Base-by-base conservation (phyloP, 768 basidiomycete genomes). In the Collybia nuda region DNA sequence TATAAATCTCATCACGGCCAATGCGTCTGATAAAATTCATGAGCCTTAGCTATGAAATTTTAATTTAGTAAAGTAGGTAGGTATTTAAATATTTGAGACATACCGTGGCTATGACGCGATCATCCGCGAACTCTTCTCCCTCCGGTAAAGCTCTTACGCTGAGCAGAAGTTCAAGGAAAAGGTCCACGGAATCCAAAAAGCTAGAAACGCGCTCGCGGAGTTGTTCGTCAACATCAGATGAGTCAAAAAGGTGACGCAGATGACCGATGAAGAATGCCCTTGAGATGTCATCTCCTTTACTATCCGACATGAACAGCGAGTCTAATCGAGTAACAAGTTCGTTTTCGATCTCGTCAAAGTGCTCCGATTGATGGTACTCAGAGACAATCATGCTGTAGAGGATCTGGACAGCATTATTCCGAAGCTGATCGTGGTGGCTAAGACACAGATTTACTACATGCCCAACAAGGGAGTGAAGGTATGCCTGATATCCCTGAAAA, bases 321-420 rank as follows among this genome's bases (percentile, higher is more conserved):
- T 98, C 94, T 28, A 98, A 74, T 54, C 90, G 87, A 56, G 84
- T 94, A 58, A 98, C 90, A 6, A 98, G 77, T 67, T 95, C 94
- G 57, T 90, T 87, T 66, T 98, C 92, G 56, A 98, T 96, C 40
- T 81, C 82, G 57, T 88, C 86, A 62, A 98, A 97, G 63, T 90
- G 84, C 21, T 82, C 85, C 11, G 84, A 84, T 52, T 89, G 85
- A 50, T 92, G 84, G 66, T 90, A 94, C 65, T 96, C 91, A 2
- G 91, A 87, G 41, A 95, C 82, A 53, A 98, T 93, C 93, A 98
- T 97, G 60, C 88, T 90, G 69, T 88, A 96, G 18, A 98, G 79
- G 50, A 98, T 94, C 58, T 90, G 85, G 18, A 96, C 93, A 0
- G 93, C 95, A 56, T 89, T 90, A 62, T 81, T 90, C 56, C 95